Conservation (phyloP, 257 asterid genomes). For the Sherardia arvensis region DNA sequence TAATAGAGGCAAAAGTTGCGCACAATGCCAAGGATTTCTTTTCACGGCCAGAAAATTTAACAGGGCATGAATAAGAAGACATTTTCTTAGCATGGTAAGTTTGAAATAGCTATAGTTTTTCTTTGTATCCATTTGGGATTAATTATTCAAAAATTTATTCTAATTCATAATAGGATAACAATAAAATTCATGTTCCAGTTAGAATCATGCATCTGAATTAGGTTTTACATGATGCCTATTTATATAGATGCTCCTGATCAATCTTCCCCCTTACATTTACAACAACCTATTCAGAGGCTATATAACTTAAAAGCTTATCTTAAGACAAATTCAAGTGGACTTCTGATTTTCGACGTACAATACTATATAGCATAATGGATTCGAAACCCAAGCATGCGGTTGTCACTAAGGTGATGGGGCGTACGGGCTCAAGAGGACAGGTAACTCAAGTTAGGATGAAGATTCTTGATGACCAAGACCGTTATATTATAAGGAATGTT, state of each 20-base stretch:
- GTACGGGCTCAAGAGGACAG: slow-evolving; percentile 27
- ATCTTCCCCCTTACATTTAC: too few relatives aligned
- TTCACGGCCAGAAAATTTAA: slow-evolving; percentile 38
- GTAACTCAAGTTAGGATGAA: slow-evolving; percentile 31
- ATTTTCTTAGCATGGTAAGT: neutral
- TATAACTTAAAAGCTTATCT: too few relatives aligned
- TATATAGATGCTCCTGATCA: too few relatives aligned
- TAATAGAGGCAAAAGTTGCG: slow-evolving; percentile 88
- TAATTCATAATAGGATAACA: too few relatives aligned
- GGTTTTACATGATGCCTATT: too few relatives aligned
- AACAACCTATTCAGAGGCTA: too few relatives aligned
- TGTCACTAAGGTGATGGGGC: slow-evolving; percentile 26
- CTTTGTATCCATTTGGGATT: neutral
- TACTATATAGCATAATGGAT: too few relatives aligned
- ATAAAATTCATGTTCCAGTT: too few relatives aligned
- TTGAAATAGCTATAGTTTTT: neutral
- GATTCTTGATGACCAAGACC: slow-evolving; percentile 25
- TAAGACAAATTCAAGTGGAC: too few relatives aligned
- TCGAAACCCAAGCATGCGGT: slow-evolving; percentile 25
- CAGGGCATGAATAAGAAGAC: slow-evolving; percentile 19
- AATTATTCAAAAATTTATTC: too few relatives aligned
- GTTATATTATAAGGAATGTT: slow-evolving; percentile 27
- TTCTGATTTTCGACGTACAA: too few relatives aligned
- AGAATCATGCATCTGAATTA: too few relatives aligned
- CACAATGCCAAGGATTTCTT: slow-evolving; percentile 58